phyloP scores from a whole-genome alignment of 345 rosid species.

The Trapa incisa region DNA sequence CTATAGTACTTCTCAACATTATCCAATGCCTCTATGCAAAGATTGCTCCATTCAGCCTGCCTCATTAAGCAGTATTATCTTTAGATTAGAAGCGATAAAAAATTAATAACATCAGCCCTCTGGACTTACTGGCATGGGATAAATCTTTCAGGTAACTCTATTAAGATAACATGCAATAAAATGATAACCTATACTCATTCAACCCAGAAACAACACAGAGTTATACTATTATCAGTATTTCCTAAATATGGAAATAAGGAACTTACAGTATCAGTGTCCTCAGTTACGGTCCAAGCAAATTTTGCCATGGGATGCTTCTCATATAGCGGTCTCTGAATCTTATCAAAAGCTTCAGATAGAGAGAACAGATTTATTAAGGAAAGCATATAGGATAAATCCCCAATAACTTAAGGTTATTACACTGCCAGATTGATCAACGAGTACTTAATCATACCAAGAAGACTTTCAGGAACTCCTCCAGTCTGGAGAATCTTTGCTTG shows the following conservation, averaged over 20 bases:
- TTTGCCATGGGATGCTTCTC: slow-evolving; percentile 90
- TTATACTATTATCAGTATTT: not conserved
- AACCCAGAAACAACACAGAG: not conserved
- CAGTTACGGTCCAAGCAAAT: slow-evolving; percentile 80
- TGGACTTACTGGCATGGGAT: not conserved
- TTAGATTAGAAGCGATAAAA: not conserved
- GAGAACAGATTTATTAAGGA: not conserved
- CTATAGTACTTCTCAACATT: slow-evolving; percentile 52
- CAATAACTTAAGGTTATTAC: not conserved
- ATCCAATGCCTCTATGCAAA: slow-evolving; percentile 57
- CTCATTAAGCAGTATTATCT: slow-evolving; percentile 2
- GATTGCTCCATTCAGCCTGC: slow-evolving; percentile 82
- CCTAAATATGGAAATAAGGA: not conserved
- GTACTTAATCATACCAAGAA: slow-evolving; percentile 36
- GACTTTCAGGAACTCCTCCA: slow-evolving; percentile 44
- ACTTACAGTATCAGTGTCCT: slow-evolving; percentile 69
- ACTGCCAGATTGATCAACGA: not conserved
- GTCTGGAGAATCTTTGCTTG: slow-evolving; percentile 56
- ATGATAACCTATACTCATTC: not conserved
- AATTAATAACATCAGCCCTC: not conserved
- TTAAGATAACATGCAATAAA: not conserved
- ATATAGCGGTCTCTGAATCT: slow-evolving; percentile 77
- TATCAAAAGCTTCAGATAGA: slow-evolving; percentile 60
- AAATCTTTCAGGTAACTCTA: not conserved
- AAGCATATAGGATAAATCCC: not conserved